phyloP scores from a whole-genome alignment of 2,329 filamentous ascomycete genomes.

The Scytalidium sp. region DNA sequence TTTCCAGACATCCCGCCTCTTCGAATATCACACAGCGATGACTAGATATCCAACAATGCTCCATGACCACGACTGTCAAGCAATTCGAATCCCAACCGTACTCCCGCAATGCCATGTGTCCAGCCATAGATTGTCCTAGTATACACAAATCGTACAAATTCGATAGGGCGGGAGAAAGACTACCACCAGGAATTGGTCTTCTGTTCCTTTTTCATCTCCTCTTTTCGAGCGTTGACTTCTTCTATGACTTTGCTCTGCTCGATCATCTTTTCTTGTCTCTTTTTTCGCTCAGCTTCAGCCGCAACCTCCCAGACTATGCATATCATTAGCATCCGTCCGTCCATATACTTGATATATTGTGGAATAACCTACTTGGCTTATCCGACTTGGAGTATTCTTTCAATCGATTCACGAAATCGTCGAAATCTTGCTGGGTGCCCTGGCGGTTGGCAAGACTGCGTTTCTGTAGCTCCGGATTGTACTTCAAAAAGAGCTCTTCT shows the following conservation, averaged over 20 bases:
- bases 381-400: conserved; percentile 90
- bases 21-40: neutral
- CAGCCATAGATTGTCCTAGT: neutral
- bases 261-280: conserved; percentile 30
- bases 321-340: neutral
- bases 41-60: neutral
- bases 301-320: conserved; percentile 42
- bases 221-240: conserved; percentile 36
- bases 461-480: conserved; percentile 93
- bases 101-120: neutral
- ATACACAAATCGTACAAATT: conserved; percentile 3
- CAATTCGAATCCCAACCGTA: neutral
- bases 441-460: conserved; percentile 77
- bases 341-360: neutral
- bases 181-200: conserved; percentile 19
- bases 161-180: too few species aligned
- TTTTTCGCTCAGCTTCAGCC: conserved; percentile 34
- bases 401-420: conserved; percentile 78
- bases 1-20: too few species aligned
- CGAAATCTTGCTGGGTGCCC: conserved; percentile 79
- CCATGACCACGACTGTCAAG: neutral
- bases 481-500: conserved; percentile 87
- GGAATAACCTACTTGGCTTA: conserved; percentile 70
- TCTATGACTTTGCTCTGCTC: conserved; percentile 32
- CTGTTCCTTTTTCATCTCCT: conserved; percentile 37